Percentiles rank a stretch among this genome's conserved stretches.
Conservation (phyloP, 2,329 filamentous ascomycete species). For the Epichloe typhina region DNA sequence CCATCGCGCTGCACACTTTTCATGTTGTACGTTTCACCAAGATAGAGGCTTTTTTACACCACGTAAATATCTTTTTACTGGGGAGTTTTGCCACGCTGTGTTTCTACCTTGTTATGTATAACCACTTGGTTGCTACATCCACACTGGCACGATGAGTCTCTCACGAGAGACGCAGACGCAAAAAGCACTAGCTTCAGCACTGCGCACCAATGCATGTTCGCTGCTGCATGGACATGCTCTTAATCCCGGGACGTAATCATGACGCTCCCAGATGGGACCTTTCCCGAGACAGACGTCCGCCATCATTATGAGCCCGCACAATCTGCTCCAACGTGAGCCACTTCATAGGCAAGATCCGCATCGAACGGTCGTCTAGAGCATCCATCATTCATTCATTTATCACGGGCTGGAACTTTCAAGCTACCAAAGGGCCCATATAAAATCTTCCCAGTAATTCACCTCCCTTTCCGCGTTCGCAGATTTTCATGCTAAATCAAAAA, state of each 20-base stretch:
- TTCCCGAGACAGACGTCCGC: not conserved
- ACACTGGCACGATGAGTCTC: constrained; percentile 7
- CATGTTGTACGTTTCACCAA: not conserved
- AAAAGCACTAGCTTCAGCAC: constrained; percentile 13
- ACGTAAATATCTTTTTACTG: constrained; percentile 1
- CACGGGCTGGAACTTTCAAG: constrained; percentile 52
- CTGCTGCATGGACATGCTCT: constrained; percentile 3
- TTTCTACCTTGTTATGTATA: constrained; percentile 8
- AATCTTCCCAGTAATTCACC: constrained; percentile 13
- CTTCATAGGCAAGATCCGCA: constrained; percentile 1
- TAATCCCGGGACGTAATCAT: constrained; percentile 5
- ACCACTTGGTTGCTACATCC: constrained; percentile 16
- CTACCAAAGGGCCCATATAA: constrained; percentile 41
- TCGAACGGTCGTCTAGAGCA: constrained; percentile 10
- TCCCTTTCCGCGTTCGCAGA: constrained; percentile 15
- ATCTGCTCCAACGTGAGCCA: constrained; percentile 10
- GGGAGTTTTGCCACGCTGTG: constrained; percentile 9
- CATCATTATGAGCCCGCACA: constrained; percentile 5
- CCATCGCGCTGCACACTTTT: not conserved
- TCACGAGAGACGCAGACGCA: constrained; percentile 9
- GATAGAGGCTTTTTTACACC: not conserved
- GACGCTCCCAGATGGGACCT: constrained; percentile 3
- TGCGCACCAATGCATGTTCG: not conserved
- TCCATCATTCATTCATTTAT: constrained; percentile 13
- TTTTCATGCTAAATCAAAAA: constrained; percentile 21